Conservation (phyloP, 78 protist genomes). For the Chrysochromulina tobinii region DNA sequence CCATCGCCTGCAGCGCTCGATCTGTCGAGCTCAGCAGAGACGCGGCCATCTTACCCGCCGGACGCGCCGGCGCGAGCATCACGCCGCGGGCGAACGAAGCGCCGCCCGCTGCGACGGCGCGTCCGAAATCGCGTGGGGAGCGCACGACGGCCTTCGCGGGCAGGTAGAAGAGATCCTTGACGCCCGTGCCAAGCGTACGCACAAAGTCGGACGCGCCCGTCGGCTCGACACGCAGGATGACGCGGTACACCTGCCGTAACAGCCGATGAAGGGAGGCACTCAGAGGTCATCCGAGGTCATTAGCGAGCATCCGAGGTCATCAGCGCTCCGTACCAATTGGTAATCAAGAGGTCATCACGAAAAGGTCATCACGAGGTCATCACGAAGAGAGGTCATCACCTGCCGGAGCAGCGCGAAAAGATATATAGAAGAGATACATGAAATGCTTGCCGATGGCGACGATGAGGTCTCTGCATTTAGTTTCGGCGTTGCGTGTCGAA, state of each 20-base stretch:
- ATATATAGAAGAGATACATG: neutral
- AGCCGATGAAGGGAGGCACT: too few relatives aligned
- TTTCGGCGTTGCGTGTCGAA: too few relatives aligned
- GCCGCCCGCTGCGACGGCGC: neutral
- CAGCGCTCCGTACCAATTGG: too few relatives aligned
- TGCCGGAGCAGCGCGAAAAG: too few relatives aligned
- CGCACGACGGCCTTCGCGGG: conserved; percentile 9
- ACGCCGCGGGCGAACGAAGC: neutral
- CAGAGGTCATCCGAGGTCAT: too few relatives aligned
- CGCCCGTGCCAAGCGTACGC: neutral
- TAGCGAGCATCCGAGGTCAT: too few relatives aligned
- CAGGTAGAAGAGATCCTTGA: conserved; percentile 15
- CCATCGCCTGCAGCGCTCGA: too few relatives aligned
- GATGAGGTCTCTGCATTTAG: too few relatives aligned
- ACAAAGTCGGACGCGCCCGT: neutral
- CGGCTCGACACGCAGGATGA: neutral
- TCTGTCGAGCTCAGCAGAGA: too few relatives aligned
- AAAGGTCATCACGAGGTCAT: too few relatives aligned
- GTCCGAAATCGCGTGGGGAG: neutral
- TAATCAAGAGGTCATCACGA: too few relatives aligned
- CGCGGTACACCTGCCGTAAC: neutral
- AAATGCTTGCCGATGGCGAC: neutral
- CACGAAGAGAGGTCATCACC: too few relatives aligned
- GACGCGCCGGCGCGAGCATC: neutral
- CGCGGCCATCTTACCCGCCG: neutral